phyloP scores from a whole-genome alignment of 2,329 filamentous ascomycete species.

The Aspergillus persii region DNA sequence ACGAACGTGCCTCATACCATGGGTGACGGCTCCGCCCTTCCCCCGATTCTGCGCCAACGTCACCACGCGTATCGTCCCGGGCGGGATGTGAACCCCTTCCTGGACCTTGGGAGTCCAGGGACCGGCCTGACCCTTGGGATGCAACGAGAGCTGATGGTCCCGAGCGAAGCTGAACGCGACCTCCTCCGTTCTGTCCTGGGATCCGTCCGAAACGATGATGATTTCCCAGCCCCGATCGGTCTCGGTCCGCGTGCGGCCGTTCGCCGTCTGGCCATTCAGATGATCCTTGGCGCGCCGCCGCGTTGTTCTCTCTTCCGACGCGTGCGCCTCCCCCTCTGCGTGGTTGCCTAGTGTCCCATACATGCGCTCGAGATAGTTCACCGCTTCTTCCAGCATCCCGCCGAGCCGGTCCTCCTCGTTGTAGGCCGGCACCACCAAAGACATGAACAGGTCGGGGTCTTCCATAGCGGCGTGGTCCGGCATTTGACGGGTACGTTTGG shows the following conservation, averaged over 20 bases:
- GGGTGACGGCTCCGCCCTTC: slow-evolving; percentile 92
- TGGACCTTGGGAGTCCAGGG: slow-evolving; percentile 51
- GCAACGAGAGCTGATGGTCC: slow-evolving; percentile 57
- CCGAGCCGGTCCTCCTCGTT: slow-evolving; percentile 84
- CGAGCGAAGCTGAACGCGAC: slow-evolving; percentile 78
- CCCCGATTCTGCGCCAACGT: slow-evolving; percentile 78
- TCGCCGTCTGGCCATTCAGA: slow-evolving; percentile 32
- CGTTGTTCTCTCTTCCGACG: slow-evolving; percentile 15
- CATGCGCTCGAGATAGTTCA: slow-evolving; percentile 75
- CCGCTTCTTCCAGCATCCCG: slow-evolving; percentile 85
- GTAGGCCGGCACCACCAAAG: slow-evolving; percentile 90
- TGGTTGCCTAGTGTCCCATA: slow-evolving; percentile 57
- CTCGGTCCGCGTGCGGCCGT: slow-evolving; percentile 25
- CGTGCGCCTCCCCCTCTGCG: slow-evolving; percentile 13
- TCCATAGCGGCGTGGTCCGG: slow-evolving; percentile 57
- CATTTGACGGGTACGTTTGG: slow-evolving; percentile 52
- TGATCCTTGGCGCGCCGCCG: slow-evolving; percentile 29
- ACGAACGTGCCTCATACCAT: slow-evolving; percentile 88
- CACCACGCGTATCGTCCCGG: slow-evolving; percentile 79
- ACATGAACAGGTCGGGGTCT: slow-evolving; percentile 77
- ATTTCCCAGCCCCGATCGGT: slow-evolving; percentile 76
- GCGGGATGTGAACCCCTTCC: slow-evolving; percentile 57
- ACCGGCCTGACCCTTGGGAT: slow-evolving; percentile 45
- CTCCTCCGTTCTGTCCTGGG: slow-evolving; percentile 74
- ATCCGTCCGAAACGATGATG: slow-evolving; percentile 85